Percentiles rank a stretch among this genome's conserved stretches.
These are phyloP conservation scores for Cardiospermum halicacabum DNA, from an alignment of 345 rosid genomes.

Conservation along the genomic window DNA sequence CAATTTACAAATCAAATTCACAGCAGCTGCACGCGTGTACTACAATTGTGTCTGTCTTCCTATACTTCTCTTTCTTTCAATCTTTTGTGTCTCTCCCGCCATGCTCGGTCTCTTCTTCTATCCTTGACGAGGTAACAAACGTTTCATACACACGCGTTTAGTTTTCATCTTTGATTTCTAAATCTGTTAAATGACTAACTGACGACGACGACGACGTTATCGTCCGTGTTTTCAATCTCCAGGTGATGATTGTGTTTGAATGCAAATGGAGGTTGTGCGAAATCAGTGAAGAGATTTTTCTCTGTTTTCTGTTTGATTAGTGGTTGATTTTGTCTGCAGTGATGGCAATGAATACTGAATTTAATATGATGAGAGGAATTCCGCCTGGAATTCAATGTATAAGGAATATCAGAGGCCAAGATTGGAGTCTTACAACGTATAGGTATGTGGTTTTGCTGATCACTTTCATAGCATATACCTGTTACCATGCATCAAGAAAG, in stretches of 20 bases:
- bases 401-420: conserved; percentile 49
- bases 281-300: conserved; percentile 5
- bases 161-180: no score
- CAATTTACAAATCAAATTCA: background rate
- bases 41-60: background rate
- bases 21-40: conserved; percentile 19
- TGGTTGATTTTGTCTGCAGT: background rate
- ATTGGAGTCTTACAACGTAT: conserved; percentile 63
- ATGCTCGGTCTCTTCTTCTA: conserved; percentile 44
- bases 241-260: background rate
- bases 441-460: conserved; percentile 60
- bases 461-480: conserved; percentile 83
- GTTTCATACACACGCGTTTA: no score
- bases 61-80: background rate
- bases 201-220: no score
- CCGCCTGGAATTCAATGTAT: conserved; percentile 68
- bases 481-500: conserved; percentile 91
- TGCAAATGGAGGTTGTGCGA: background rate
- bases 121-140: background rate
- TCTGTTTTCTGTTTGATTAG: background rate
- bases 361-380: conserved; percentile 28
- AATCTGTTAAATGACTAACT: no score
- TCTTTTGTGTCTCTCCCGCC: conserved; percentile 44
- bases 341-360: conserved; percentile 20
- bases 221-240: no score